Evolutionary conservation across 78 protist species (phyloP).

Genomic region (Paulinella micropora): DNA sequence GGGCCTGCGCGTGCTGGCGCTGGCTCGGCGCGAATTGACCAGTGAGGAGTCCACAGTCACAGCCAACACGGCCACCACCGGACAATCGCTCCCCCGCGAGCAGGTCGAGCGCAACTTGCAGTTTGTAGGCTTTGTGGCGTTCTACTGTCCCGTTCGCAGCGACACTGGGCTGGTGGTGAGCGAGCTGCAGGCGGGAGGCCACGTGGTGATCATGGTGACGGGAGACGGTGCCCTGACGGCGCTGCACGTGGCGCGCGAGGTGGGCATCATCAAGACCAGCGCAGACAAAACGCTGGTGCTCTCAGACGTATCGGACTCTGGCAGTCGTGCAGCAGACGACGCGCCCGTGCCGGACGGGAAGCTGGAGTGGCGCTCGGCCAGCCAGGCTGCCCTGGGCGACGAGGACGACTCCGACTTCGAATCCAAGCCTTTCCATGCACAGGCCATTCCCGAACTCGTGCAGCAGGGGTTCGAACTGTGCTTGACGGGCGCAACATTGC

Average conservation of each 20-base stretch:
- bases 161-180: neutral
- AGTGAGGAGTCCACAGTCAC: too few species aligned
- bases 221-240: constrained; percentile 40
- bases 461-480: constrained; percentile 17
- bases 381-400: too few species aligned
- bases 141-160: neutral
- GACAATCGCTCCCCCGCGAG: constrained; percentile 17
- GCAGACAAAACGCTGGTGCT: neutral
- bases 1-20: constrained; percentile 37
- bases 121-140: constrained; percentile 29
- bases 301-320: too few species aligned
- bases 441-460: neutral
- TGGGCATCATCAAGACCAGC: constrained; percentile 2
- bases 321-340: neutral
- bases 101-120: constrained; percentile 1
- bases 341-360: neutral
- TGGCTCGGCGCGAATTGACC: too few species aligned
- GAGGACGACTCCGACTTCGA: neutral
- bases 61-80: too few species aligned
- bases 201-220: constrained; percentile 19
- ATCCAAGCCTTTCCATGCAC: neutral
- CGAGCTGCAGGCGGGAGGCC: neutral
- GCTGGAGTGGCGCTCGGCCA: neutral
- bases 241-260: constrained; percentile 28
- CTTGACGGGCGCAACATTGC: constrained; percentile 11